Evolutionary conservation across 148 eudicot species (phyloP), one percentile per base, ranked within the genome.

Genomic region (Rhododendron kiyosumense): DNA sequence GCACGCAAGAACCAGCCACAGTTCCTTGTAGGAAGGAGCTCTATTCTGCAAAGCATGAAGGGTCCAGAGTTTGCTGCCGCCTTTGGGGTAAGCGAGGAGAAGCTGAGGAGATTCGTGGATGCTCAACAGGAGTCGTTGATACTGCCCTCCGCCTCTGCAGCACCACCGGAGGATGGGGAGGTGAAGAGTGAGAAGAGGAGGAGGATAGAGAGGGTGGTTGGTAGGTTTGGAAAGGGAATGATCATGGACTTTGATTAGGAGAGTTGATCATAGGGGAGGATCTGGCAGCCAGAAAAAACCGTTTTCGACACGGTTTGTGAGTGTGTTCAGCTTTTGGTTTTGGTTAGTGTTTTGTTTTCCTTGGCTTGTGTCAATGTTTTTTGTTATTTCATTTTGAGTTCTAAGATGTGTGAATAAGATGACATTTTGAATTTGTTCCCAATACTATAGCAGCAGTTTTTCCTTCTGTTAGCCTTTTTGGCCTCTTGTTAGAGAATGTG

Each of bases 51-150:
- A 59, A 89, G 84, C 22, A 90, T 96, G 94, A 82, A 84, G 1
- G 96, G 96, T 0, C 94, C 93, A 0, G 99, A 94, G 84, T 51
- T 95, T 22, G 99, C 97, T 0, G 91, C 94, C 0, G 91, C 97
- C 0, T 96, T 94, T 26, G 99, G 97, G 14, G 45, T 94, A 76
- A 89, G 90, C 0, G 92, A 91, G 88, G 93, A 94, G 17, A 83
- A 89, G 89, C 84, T 88, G 13, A 24, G 46, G 12, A 78, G 83
- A 26, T 75, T 96, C 2, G 73, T 88, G 17, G 89, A 88, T 15
- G 94, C 96, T 9, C 99, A 95, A 80, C 48, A 87, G 1, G 94
- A 93, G 86, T 48, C 91, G 0, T 83, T 89, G 10, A 95, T 95
- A 30, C 81, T 96, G 78, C 95, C 99, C 0, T 88, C 99, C 1